Conservation (phyloP, 345 rosid species). For the Raphanus sativus region DNA sequence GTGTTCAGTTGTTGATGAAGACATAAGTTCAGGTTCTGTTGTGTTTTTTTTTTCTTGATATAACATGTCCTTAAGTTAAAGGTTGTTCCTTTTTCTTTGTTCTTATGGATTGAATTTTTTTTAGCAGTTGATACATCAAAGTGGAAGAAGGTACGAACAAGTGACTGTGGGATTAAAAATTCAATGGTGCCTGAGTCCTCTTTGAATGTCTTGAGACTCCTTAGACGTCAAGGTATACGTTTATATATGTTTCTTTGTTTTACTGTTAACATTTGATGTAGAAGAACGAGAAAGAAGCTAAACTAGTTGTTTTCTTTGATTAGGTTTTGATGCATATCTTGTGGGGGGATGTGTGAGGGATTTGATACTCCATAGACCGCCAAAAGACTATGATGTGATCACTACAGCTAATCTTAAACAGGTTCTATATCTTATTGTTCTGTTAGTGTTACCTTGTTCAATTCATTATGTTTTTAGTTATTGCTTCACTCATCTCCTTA, state of each 20-base stretch:
- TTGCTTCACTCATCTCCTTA: slow-evolving; percentile 20
- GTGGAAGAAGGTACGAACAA: slow-evolving; percentile 61
- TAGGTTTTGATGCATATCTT: slow-evolving; percentile 82
- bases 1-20: slow-evolving; percentile 39
- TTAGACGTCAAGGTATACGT: slow-evolving; percentile 49
- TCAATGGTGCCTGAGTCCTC: slow-evolving; percentile 54
- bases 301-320: not conserved
- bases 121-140: slow-evolving; percentile 49
- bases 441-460: not conserved
- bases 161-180: slow-evolving; percentile 43
- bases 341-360: slow-evolving; percentile 99
- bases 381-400: slow-evolving; percentile 94
- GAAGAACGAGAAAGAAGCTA: not conserved
- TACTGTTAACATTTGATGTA: not conserved
- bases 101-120: slow-evolving; percentile 25
- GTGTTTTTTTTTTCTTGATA: slow-evolving; percentile 4
- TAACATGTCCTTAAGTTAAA: not conserved
- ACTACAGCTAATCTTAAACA: slow-evolving; percentile 77
- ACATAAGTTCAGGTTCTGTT: slow-evolving; percentile 29
- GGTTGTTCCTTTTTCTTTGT: slow-evolving; percentile 6
- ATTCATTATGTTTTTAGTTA: not conserved
- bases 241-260: not conserved
- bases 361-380: slow-evolving; percentile 64
- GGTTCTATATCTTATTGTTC: slow-evolving; percentile 40
- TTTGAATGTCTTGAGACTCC: slow-evolving; percentile 54